A percentile compares a stretch with the other conserved stretches of the same genome.
These are phyloP conservation scores for Phytophthora ohioensis DNA, from an alignment of 352 stramenopile species.

Conservation along the genomic window DNA sequence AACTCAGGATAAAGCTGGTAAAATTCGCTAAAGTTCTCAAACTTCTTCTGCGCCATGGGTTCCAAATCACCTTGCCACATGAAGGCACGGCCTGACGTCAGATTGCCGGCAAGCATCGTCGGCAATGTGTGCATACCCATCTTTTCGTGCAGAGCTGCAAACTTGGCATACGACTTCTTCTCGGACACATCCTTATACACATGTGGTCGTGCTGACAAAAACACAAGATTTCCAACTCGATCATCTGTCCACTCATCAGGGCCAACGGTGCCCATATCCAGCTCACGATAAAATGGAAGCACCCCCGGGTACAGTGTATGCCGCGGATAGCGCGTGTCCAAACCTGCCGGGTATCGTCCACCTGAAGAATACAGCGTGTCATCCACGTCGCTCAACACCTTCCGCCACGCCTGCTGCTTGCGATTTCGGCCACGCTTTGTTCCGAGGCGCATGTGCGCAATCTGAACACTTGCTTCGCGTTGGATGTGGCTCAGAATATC, in stretches of 20 bases:
- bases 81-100: conserved; percentile 94
- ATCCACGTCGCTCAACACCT: conserved; percentile 98
- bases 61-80: conserved; percentile 97
- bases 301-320: conserved; percentile 97
- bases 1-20: conserved; percentile 99
- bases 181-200: conserved; percentile 99
- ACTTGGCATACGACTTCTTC: conserved; percentile 97
- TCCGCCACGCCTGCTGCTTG: conserved; percentile 94
- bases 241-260: conserved; percentile 90
- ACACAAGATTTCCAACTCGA: conserved; percentile 97
- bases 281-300: conserved; percentile 97
- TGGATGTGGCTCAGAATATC: conserved; percentile 97
- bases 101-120: conserved; percentile 94
- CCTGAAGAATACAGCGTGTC: conserved; percentile 97
- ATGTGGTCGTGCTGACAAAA: conserved; percentile 97
- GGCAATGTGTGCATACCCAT: conserved; percentile 96
- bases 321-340: conserved; percentile 94
- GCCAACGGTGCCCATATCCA: conserved; percentile 95
- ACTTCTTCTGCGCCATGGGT: conserved; percentile 98
- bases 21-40: conserved; percentile 94
- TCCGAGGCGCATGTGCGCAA: conserved; percentile 93
- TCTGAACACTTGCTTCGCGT: conserved; percentile 94
- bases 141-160: conserved; percentile 92
- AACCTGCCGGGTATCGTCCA: conserved; percentile 95
- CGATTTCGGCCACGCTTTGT: conserved; percentile 85